Conservation (phyloP, 2,329 filamentous ascomycete species). For the Colletotrichum cordylinicola region DNA sequence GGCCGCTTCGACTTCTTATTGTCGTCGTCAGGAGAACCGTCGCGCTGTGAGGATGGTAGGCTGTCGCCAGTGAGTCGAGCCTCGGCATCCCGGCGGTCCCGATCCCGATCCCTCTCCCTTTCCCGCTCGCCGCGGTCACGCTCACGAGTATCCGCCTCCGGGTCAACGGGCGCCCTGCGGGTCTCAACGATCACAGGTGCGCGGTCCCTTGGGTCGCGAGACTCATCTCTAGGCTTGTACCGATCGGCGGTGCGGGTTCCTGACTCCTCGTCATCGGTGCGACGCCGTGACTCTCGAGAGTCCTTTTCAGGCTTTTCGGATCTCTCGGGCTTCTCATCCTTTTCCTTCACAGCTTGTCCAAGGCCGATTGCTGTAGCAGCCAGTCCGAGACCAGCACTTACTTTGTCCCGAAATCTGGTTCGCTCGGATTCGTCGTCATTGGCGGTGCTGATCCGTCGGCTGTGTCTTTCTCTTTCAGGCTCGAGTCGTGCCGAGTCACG, state of each 20-base stretch:
- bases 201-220: slow-evolving; percentile 16
- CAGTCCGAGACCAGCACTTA: slow-evolving; percentile 52
- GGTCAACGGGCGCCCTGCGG: slow-evolving; percentile 13
- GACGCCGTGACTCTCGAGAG: slow-evolving; percentile 19
- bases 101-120: slow-evolving; percentile 28
- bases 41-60: slow-evolving; percentile 36
- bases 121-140: slow-evolving; percentile 20
- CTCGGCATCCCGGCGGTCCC: slow-evolving; percentile 44
- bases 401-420: slow-evolving; percentile 52
- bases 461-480: slow-evolving; percentile 29
- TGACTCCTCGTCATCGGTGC: slow-evolving; percentile 19
- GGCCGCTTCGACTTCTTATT: slow-evolving; percentile 43
- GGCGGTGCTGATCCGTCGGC: slow-evolving; percentile 29
- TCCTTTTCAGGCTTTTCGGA: slow-evolving; percentile 15
- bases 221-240: slow-evolving; percentile 32
- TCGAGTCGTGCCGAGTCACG: slow-evolving; percentile 17
- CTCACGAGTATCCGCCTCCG: slow-evolving; percentile 25
- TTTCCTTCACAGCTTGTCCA: slow-evolving; percentile 39
- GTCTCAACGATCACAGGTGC: slow-evolving; percentile 26
- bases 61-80: slow-evolving; percentile 40
- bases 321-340: slow-evolving; percentile 38
- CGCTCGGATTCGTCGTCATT: slow-evolving; percentile 45
- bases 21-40: slow-evolving; percentile 48
- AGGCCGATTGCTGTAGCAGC: slow-evolving; percentile 56
- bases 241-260: slow-evolving; percentile 30